phyloP scores from a whole-genome alignment of 306 rosid genomes.

The Acacia acuminata region DNA sequence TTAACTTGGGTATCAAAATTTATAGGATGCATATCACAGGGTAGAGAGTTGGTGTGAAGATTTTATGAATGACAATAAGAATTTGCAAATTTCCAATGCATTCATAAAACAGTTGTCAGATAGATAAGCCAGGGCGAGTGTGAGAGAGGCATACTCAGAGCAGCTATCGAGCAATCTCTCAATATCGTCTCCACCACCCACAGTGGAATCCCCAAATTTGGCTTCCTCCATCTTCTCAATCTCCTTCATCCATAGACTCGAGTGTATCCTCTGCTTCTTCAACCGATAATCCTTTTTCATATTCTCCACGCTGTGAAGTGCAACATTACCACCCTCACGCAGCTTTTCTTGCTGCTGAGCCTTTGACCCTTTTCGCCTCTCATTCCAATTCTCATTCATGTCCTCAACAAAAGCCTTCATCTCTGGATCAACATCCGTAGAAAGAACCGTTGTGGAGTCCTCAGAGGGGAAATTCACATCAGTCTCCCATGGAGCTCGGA shows the following conservation, averaged over 20 bases:
- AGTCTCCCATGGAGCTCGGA: conserved; percentile 77
- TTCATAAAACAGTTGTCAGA: neutral
- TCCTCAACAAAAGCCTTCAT: conserved; percentile 88
- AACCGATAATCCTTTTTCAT: conserved; percentile 86
- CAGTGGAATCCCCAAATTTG: conserved; percentile 53
- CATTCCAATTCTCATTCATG: conserved; percentile 85
- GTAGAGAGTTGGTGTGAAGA: too few species aligned
- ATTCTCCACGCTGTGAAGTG: conserved; percentile 71
- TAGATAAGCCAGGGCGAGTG: neutral
- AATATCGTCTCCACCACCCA: conserved; percentile 63
- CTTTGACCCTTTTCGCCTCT: conserved; percentile 60
- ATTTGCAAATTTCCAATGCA: neutral
- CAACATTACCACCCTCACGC: conserved; percentile 36
- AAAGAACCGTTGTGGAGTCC: conserved; percentile 35
- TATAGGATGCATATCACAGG: too few species aligned
- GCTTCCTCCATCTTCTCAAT: conserved; percentile 92
- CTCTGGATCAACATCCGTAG: conserved; percentile 62
- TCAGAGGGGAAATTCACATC: conserved; percentile 65
- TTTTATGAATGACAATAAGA: too few species aligned
- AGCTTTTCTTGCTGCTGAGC: conserved; percentile 37
- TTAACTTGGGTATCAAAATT: too few species aligned
- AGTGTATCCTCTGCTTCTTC: conserved; percentile 87
- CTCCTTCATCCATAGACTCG: conserved; percentile 92
- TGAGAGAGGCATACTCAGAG: conserved; percentile 59
- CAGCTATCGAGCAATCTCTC: conserved; percentile 88